Percentiles rank a stretch among this genome's conserved stretches.
These are phyloP conservation scores for Oropetium thomaeum DNA, from an alignment of 176 grass and related monocot species.

Conservation along the genomic window DNA sequence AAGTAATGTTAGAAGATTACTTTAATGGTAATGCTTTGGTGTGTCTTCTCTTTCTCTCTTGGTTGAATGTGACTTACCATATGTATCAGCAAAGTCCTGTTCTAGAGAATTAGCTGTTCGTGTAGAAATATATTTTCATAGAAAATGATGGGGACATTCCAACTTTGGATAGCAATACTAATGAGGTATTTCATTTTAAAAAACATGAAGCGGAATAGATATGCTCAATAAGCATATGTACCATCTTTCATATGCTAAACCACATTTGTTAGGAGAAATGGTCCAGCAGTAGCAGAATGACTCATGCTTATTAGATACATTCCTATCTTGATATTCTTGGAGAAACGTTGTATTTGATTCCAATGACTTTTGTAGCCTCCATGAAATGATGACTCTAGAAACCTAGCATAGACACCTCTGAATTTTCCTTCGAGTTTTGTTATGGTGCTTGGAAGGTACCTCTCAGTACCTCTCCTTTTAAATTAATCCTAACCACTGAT, in stretches of 20 bases:
- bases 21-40: conserved; percentile 1
- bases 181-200: neutral
- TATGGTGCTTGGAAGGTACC: no score
- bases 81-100: neutral
- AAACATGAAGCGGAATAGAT: neutral
- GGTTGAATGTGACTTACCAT: neutral
- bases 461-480: no score
- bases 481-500: no score
- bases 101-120: no score
- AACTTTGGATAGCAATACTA: neutral
- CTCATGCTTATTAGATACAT: neutral
- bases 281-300: neutral
- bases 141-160: neutral
- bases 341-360: neutral
- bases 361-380: neutral
- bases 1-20: conserved; percentile 28
- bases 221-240: neutral
- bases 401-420: neutral
- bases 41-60: neutral
- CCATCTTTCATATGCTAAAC: neutral
- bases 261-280: neutral
- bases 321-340: neutral
- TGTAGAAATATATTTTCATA: neutral
- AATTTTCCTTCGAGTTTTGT: no score
- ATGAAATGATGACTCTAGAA: neutral